Conservation (phyloP, 306 rosid genomes). For the Glycine latifolia region DNA sequence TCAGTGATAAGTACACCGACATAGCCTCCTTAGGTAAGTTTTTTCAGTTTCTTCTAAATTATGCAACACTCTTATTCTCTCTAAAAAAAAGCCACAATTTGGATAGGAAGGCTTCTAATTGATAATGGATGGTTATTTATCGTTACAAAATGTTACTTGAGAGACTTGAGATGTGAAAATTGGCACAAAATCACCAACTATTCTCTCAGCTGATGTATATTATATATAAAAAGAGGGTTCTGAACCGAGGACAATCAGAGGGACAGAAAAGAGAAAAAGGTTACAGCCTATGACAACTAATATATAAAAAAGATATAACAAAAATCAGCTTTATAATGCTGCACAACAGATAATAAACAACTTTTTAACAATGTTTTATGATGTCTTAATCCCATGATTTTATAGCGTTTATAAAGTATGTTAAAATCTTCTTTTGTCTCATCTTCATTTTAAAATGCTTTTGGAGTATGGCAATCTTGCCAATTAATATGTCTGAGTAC, state of each 20-base stretch:
- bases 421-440: slow-evolving; percentile 16
- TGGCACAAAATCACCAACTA: no score
- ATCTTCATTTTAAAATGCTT: slow-evolving; percentile 19
- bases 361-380: slow-evolving; percentile 17
- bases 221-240: no score
- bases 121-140: slow-evolving; percentile 44
- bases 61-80: background rate
- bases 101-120: slow-evolving; percentile 32
- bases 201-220: no score
- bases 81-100: slow-evolving; percentile 22
- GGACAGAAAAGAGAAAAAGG: no score
- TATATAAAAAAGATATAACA: no score
- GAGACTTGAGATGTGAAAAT: no score
- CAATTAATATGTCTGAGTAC: background rate
- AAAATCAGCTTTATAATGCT: no score
- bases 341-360: no score
- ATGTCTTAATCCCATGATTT: slow-evolving; percentile 15
- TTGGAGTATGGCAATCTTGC: slow-evolving; percentile 6
- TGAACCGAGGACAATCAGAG: no score
- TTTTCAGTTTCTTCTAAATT: slow-evolving; percentile 28
- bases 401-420: background rate
- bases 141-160: background rate
- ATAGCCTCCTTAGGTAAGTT: slow-evolving; percentile 89
- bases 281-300: no score
- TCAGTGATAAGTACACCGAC: slow-evolving; percentile 98